Evolutionary conservation across 1,284 basidiomycete species (phyloP).

Genomic region (Veloboletus limbatus): DNA sequence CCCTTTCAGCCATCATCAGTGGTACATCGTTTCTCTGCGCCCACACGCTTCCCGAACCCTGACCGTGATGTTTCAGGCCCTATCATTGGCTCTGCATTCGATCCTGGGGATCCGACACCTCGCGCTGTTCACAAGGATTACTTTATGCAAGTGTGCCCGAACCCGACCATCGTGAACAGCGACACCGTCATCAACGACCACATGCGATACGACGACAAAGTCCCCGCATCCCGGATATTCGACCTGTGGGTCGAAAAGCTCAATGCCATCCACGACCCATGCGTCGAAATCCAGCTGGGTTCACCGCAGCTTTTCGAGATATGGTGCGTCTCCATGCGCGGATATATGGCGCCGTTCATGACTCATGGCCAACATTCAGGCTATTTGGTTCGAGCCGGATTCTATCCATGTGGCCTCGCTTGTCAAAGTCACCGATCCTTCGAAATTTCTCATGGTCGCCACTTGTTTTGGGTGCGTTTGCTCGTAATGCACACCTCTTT

Average conservation of each 20-base stretch:
- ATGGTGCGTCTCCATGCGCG: slow-evolving; percentile 35
- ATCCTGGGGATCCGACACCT: slow-evolving; percentile 31
- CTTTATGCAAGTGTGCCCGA: slow-evolving; percentile 43
- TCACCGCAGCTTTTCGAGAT: slow-evolving; percentile 43
- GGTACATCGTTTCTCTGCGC: slow-evolving; percentile 26
- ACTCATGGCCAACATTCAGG: slow-evolving; percentile 28
- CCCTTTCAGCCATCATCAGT: slow-evolving; percentile 41
- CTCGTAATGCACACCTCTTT: slow-evolving; percentile 37
- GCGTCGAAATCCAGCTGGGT: slow-evolving; percentile 39
- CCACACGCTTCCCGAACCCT: not conserved
- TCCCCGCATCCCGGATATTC: slow-evolving; percentile 33
- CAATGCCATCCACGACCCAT: slow-evolving; percentile 38
- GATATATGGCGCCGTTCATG: not conserved
- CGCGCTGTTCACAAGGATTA: slow-evolving; percentile 44
- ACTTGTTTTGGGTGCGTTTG: slow-evolving; percentile 39
- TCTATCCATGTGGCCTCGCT: slow-evolving; percentile 42
- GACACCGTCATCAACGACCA: slow-evolving; percentile 23
- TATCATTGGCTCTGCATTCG: slow-evolving; percentile 36
- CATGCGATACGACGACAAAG: slow-evolving; percentile 21
- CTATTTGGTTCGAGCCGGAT: slow-evolving; percentile 43
- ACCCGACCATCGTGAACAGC: slow-evolving; percentile 33
- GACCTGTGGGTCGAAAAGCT: slow-evolving; percentile 41
- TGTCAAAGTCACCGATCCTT: slow-evolving; percentile 45
- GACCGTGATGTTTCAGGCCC: slow-evolving; percentile 29
- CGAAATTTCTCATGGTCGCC: slow-evolving; percentile 48